phyloP scores from a whole-genome alignment of 192 early-diverging fungal genomes.

The Coemansia sp. region DNA sequence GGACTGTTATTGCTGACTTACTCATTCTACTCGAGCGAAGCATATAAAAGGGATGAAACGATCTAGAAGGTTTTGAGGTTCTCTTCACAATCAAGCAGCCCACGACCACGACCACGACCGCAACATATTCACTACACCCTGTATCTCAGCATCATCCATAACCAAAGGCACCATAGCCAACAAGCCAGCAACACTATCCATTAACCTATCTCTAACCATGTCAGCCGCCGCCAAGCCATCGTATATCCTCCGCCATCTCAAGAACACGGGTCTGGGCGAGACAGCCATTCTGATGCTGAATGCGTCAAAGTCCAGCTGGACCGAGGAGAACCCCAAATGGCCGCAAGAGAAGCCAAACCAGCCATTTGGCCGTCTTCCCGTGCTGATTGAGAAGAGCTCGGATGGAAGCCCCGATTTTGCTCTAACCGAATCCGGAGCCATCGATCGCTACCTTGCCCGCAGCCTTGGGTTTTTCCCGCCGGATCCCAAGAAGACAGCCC shows the following conservation, averaged over 20 bases:
- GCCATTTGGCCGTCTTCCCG: conserved; percentile 55
- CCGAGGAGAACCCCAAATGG: conserved; percentile 53
- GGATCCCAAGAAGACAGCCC: conserved; percentile 28
- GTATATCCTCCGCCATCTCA: conserved; percentile 27
- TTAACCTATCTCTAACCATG: too few species aligned
- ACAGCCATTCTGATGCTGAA: conserved; percentile 41
- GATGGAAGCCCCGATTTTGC: conserved; percentile 24
- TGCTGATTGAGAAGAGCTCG: conserved; percentile 42
- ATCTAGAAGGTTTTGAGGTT: too few species aligned
- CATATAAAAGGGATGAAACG: too few species aligned
- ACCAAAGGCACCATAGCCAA: conserved; percentile 65
- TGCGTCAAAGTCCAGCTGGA: conserved; percentile 40
- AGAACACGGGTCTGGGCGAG: conserved; percentile 27
- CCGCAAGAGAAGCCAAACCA: conserved; percentile 39
- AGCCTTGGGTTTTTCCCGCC: conserved; percentile 45
- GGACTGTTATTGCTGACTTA: too few species aligned
- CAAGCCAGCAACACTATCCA: too few species aligned
- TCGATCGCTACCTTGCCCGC: conserved; percentile 57
- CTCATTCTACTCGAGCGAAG: too few species aligned
- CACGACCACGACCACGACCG: too few species aligned
- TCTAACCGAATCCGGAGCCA: conserved; percentile 46
- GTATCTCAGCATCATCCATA: too few species aligned
- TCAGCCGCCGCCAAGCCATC: background rate
- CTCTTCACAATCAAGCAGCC: too few species aligned
- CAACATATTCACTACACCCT: too few species aligned